phyloP scores from a whole-genome alignment of 164 flowering plant species.

The Akebia trifoliata region DNA sequence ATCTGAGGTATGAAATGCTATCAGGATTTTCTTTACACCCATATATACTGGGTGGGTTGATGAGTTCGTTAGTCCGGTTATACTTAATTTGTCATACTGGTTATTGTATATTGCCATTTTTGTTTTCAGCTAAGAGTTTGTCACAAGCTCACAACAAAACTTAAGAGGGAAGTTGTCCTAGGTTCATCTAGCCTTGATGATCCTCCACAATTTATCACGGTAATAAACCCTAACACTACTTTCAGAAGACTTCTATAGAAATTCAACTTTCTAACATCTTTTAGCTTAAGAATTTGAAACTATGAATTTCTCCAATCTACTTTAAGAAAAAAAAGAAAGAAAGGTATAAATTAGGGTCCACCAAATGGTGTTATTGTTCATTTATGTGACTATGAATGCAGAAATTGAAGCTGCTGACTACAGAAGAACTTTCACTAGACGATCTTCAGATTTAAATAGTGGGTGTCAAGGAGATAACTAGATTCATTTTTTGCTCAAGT shows the following conservation, averaged over 20 bases:
- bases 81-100: neutral
- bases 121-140: conserved; percentile 67
- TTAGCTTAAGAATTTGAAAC: neutral
- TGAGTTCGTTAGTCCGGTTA: neutral
- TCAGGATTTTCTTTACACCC: neutral
- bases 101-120: conserved; percentile 13
- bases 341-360: neutral
- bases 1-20: conserved; percentile 65
- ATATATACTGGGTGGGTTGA: neutral
- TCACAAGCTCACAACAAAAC: conserved; percentile 78
- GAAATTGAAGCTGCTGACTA: conserved; percentile 75
- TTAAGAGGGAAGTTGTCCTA: conserved; percentile 76
- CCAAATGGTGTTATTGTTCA: neutral
- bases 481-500: no score
- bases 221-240: conserved; percentile 6
- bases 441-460: conserved; percentile 71
- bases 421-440: conserved; percentile 57
- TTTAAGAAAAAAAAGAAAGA: neutral
- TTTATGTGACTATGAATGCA: conserved; percentile 35
- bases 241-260: neutral
- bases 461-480: no score
- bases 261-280: no score
- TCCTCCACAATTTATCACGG: conserved; percentile 94
- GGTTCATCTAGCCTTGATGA: conserved; percentile 96
- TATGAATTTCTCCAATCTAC: neutral